These are phyloP conservation scores for Miscanthus sacchariflorus DNA, from an alignment of 202 grass and related monocot genomes.

Conservation along the genomic window DNA sequence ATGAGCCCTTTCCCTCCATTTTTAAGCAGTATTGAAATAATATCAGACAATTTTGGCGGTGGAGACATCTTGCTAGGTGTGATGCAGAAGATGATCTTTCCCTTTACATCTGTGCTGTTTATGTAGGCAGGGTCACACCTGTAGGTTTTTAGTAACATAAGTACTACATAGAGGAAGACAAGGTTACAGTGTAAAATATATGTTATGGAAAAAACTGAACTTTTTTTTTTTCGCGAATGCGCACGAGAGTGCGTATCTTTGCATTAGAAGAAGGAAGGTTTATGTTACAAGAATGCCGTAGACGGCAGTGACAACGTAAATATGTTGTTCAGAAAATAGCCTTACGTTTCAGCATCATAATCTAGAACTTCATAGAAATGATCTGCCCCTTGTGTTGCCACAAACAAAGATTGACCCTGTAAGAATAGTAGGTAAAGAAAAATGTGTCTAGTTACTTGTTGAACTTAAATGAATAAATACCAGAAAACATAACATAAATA, in stretches of 20 bases:
- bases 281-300: no score
- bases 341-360: no score
- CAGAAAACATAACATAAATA: no score
- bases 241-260: no score
- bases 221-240: no score
- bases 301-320: no score
- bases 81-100: conserved; percentile 37
- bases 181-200: neutral
- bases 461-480: no score
- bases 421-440: neutral
- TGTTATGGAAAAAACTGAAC: no score
- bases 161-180: neutral
- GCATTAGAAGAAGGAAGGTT: no score
- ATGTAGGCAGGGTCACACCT: neutral
- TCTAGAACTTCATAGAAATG: neutral
- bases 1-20: conserved; percentile 50
- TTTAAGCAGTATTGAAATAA: no score
- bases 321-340: no score
- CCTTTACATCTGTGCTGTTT: conserved; percentile 4
- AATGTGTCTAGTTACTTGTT: no score
- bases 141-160: neutral
- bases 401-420: conserved; percentile 42
- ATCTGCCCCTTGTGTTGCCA: neutral
- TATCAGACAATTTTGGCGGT: neutral
- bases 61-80: neutral